Conservation (phyloP, 2,329 filamentous ascomycete species). For the Chrysoporthe deuterocubensis region DNA sequence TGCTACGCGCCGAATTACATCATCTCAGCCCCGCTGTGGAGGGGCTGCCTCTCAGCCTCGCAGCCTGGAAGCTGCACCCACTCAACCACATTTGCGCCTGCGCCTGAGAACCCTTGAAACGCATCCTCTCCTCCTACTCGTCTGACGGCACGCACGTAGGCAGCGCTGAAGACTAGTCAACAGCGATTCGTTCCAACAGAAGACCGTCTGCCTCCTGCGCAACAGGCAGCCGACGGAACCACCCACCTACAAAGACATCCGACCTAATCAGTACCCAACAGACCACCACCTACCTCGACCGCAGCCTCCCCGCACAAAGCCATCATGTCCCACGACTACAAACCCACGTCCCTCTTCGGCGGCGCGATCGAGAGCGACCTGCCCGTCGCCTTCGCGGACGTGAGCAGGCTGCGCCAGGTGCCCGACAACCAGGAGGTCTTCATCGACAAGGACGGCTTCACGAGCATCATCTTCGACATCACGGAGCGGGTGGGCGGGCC, state of each 20-base stretch:
- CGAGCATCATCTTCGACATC: slow-evolving; percentile 88
- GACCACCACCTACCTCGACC: not conserved
- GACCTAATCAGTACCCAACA: not conserved
- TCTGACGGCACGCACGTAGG: not conserved
- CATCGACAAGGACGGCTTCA: slow-evolving; percentile 81
- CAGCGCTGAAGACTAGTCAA: not conserved
- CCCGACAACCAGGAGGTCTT: slow-evolving; percentile 92
- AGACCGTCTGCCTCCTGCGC: not conserved
- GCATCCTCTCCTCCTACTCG: not conserved
- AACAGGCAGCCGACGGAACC: not conserved
- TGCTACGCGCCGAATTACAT: slow-evolving; percentile 9
- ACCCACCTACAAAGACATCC: not conserved
- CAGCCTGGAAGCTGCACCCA: not conserved
- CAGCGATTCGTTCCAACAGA: not conserved
- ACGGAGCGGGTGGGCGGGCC: slow-evolving; percentile 73
- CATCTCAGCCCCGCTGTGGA: slow-evolving; percentile 26
- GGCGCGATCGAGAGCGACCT: slow-evolving; percentile 73
- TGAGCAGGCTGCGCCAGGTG: slow-evolving; percentile 75
- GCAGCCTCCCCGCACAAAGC: not conserved
- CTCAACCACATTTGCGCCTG: not conserved
- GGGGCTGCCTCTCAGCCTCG: slow-evolving; percentile 19
- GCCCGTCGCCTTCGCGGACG: slow-evolving; percentile 70
- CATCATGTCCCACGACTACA: slow-evolving; percentile 56
- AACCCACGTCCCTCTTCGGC: slow-evolving; percentile 68
- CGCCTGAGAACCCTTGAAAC: slow-evolving; percentile 6